Evolutionary conservation across 2,329 filamentous ascomycete species (phyloP).

Genomic region (Helotiales sp.): DNA sequence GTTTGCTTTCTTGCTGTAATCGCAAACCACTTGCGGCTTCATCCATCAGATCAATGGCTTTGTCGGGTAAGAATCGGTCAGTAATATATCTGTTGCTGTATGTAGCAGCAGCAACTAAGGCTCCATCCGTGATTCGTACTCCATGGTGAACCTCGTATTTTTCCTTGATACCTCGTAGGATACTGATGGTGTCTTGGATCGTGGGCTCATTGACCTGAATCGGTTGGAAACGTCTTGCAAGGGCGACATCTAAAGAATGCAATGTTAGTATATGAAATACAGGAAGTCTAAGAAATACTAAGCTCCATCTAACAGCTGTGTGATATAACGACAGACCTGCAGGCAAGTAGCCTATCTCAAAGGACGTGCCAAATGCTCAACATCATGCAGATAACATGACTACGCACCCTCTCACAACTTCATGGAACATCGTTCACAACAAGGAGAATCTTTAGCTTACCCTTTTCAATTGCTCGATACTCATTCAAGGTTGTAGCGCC

Average conservation of each 20-base stretch:
- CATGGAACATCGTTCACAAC: not conserved
- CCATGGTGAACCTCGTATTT: conserved; percentile 95
- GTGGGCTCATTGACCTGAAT: conserved; percentile 91
- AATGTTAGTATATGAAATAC: not conserved
- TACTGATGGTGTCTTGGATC: conserved; percentile 91
- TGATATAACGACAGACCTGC: too few relatives aligned
- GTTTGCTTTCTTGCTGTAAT: conserved; percentile 94
- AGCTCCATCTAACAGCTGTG: too few relatives aligned
- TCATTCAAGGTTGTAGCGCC: conserved; percentile 92
- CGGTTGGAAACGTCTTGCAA: conserved; percentile 91
- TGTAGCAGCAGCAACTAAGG: conserved; percentile 86
- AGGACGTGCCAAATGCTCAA: too few relatives aligned
- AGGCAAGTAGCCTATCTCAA: too few relatives aligned
- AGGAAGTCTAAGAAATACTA: not conserved
- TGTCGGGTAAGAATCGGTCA: conserved; percentile 92
- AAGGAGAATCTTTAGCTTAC: conserved; percentile 11
- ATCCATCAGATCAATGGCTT: conserved; percentile 81
- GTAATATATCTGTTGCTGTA: conserved; percentile 97
- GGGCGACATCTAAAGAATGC: conserved; percentile 67
- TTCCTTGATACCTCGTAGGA: conserved; percentile 94
- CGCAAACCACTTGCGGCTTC: conserved; percentile 90
- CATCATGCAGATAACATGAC: too few relatives aligned
- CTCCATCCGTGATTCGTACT: conserved; percentile 89
- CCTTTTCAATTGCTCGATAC: conserved; percentile 89
- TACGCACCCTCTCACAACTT: not conserved